Base-by-base conservation (phyloP, 441 rosid species). In the Bruguiera hainesii region DNA sequence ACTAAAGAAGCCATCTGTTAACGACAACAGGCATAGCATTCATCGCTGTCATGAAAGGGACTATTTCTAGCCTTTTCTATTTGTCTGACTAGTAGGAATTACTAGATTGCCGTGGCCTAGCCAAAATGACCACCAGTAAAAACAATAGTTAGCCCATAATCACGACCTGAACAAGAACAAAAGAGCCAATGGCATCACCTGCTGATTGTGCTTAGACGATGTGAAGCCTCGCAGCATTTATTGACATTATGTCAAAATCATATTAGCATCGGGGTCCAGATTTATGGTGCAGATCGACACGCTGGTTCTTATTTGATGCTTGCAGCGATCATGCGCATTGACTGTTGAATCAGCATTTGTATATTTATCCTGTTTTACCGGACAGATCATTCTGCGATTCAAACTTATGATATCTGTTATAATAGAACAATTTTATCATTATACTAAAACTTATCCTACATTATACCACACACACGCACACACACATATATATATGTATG, bases 41-140 rank as follows among this genome's bases (percentile, higher is more conserved):
- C 61, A 72, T 74, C 73, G 53, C 60, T 35, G 29, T 20, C 56
- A 21, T 64, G 76, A 77, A 37, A 70, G 73, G 31, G 73, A 80
- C 81, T 61, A 31, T 21, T 75, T 65, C 26, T 63, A 20, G 51
- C 29, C 59, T 60, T 42, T 63, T 48, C 56, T 39, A 11, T 51
- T 46, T 39, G 60, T n/a, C 48, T 39, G 49, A 26, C 16, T 51
- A 5, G 5, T 18, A 71, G n/a, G n/a, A 11, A 56, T 39, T n/a
- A 23, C 57, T 56, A 56, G 50, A 56, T 68, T 30, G 26, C 48
- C 42, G 35, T 8, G 48, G 49, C 63, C 15, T 16, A 39, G 4
- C 11, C 26, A 19, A 55, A 63, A 57, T n/a, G 31, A 20, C 10
- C 10, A 7, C 37, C 37, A 0, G 18, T 15, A 15, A 29, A 29